Base-by-base conservation (phyloP, 164 flowering plant genomes). In the Tinospora cordifolia region DNA sequence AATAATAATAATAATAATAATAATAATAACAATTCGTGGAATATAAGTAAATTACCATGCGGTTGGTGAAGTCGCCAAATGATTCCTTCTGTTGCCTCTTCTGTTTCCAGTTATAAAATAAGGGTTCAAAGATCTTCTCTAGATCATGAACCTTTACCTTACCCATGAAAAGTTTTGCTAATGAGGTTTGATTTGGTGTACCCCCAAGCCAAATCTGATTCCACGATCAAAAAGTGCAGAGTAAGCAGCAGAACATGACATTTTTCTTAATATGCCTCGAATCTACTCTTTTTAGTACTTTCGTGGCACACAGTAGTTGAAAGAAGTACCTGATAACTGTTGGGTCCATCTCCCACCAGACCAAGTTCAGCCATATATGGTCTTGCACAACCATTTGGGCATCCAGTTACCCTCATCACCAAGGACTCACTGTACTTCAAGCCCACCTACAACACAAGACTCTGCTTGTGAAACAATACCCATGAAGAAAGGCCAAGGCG, bases 321-420 rank as follows among this genome's bases (percentile, higher is more conserved):
- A 40, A 54, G 60, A 54, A 8, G 21, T 83, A 95, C 99, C 98
- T 92, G 99, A 75, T 95, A 95, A 79, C 94, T 88, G 76, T 91
- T 92, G 63, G 99, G 99, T 74, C 98, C 99, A 84, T 94, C 98
- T 63, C 98, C 99, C 63, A 94, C 99, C 30, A 94, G 79, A 73
- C 99, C 99, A 78, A 94, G 97, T 78, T 94, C 99, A 75, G 98
- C 99, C 99, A 94, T 90, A 81, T 94, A 94, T 11, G 97, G 99
- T 71, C 99, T 83, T 9, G 99, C 97, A 84, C 99, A 94, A 57
- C 99, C 98, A 78, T 95, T 95, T 1, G 98, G 99, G 79, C 99
- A 95, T 59, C 99, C 99, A 65, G 99, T 95, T 62, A 91, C 71
- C 84, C 99, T 87, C 69, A 91, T 75, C 24, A 95, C 99, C 19